Percentiles rank a stretch among this genome's conserved stretches.
These are phyloP conservation scores for Suillus bovinus DNA, from an alignment of 768 basidiomycete species.

Conservation along the genomic window DNA sequence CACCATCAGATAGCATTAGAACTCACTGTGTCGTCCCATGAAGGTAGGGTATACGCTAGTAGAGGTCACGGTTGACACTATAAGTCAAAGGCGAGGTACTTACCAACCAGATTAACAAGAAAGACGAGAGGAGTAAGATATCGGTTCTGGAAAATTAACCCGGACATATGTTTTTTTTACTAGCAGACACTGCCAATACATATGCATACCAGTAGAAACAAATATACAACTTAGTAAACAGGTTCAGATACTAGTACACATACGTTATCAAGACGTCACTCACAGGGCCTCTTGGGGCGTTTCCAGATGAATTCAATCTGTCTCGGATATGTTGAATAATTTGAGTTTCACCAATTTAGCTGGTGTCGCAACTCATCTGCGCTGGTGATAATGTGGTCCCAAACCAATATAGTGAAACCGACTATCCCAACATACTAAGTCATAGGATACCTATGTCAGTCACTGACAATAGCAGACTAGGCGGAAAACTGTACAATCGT, in stretches of 20 bases:
- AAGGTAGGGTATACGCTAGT: conserved; percentile 19
- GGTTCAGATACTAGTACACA: conserved; percentile 33
- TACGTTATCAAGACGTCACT: conserved; percentile 36
- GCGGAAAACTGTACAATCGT: background rate
- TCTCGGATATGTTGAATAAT: background rate
- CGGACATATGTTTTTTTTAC: background rate
- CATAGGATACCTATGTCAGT: background rate
- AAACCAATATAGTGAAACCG: conserved; percentile 48
- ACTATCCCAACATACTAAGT: conserved; percentile 49
- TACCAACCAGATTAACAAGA: conserved; percentile 50
- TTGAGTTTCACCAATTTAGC: background rate
- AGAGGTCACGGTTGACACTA: background rate
- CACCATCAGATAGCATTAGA: background rate
- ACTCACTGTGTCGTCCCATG: conserved; percentile 12
- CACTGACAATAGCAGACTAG: background rate
- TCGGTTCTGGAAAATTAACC: conserved; percentile 46
- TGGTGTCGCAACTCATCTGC: conserved; percentile 30
- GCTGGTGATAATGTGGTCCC: conserved; percentile 38
- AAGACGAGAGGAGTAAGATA: conserved; percentile 66
- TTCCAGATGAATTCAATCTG: conserved; percentile 37
- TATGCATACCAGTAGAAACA: conserved; percentile 35
- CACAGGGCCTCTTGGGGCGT: conserved; percentile 26
- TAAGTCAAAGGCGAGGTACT: conserved; percentile 5
- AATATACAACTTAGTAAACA: conserved; percentile 28
- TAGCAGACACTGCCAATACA: background rate